Conservation (phyloP, 176 grass and related monocot genomes). For the Phragmites australis region DNA sequence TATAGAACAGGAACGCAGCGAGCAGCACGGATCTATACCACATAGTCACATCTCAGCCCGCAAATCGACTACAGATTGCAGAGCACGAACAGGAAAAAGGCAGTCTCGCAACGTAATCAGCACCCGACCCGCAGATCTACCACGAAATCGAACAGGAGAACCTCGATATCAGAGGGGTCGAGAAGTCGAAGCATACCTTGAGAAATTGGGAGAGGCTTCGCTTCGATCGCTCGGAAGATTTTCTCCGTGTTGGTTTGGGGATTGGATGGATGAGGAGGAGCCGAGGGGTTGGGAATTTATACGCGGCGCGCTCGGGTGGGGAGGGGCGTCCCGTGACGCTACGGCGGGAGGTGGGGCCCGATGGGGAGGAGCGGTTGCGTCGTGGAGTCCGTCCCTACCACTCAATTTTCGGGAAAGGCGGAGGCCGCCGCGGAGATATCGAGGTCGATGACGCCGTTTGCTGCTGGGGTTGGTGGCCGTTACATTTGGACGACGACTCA, state of each 20-base stretch:
- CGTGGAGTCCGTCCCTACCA: conserved; percentile 29
- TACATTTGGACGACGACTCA: neutral
- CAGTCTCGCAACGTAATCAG: neutral
- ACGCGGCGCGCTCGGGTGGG: neutral
- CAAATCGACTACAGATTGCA: neutral
- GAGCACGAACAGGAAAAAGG: neutral
- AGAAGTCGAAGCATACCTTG: conserved; percentile 38
- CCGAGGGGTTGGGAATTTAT: conserved; percentile 12
- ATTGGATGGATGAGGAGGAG: neutral
- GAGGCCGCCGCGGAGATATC: conserved; percentile 16
- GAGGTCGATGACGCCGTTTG: neutral
- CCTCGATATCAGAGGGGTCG: neutral
- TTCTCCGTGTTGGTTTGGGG: neutral
- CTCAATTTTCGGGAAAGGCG: neutral
- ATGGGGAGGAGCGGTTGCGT: conserved; percentile 13
- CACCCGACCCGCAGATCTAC: neutral
- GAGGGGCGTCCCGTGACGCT: neutral
- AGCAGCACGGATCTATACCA: neutral
- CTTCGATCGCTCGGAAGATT: neutral
- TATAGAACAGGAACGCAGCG: neutral
- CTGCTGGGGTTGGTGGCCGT: conserved; percentile 18
- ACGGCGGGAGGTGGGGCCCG: neutral
- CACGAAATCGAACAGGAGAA: neutral
- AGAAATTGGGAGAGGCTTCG: neutral
- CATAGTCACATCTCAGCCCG: neutral